These are phyloP conservation scores for Chrysoporthe deuterocubensis DNA, from an alignment of 2,329 filamentous ascomycete species.

Conservation along the genomic window DNA sequence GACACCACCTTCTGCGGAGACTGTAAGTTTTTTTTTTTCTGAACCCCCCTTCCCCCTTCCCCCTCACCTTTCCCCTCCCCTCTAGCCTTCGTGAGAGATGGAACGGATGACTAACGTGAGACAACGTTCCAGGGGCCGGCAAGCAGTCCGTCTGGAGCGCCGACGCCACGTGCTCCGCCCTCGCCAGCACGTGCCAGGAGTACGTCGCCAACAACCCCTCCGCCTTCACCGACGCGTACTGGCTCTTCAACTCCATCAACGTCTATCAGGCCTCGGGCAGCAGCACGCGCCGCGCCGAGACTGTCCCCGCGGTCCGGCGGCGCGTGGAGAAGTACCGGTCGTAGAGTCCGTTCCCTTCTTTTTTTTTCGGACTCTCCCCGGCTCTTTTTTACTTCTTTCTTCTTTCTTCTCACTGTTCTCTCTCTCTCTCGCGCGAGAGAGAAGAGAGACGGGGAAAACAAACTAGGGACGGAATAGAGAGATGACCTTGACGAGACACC, in stretches of 20 bases:
- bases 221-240: constrained; percentile 28
- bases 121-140: constrained; percentile 67
- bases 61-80: not conserved
- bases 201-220: constrained; percentile 64
- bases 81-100: not conserved
- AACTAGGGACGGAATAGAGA: not conserved
- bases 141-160: constrained; percentile 59
- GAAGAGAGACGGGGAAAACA: not conserved
- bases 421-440: not conserved
- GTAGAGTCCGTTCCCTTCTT: not conserved
- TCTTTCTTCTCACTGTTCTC: no score
- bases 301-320: not conserved
- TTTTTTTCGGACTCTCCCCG: not conserved
- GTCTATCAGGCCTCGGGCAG: constrained; percentile 48
- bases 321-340: constrained; percentile 15
- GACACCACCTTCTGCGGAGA: constrained; percentile 34
- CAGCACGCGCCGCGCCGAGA: not conserved
- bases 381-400: not conserved
- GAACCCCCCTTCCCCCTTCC: no score
- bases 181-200: constrained; percentile 68
- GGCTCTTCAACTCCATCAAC: constrained; percentile 56
- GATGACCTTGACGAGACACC: no score
- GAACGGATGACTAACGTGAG: constrained; percentile 33
- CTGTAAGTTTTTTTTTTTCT: constrained; percentile 6
- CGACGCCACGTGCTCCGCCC: constrained; percentile 60